Conservation (phyloP, 176 grass and related monocot genomes). For the Aegilops tauschii region DNA sequence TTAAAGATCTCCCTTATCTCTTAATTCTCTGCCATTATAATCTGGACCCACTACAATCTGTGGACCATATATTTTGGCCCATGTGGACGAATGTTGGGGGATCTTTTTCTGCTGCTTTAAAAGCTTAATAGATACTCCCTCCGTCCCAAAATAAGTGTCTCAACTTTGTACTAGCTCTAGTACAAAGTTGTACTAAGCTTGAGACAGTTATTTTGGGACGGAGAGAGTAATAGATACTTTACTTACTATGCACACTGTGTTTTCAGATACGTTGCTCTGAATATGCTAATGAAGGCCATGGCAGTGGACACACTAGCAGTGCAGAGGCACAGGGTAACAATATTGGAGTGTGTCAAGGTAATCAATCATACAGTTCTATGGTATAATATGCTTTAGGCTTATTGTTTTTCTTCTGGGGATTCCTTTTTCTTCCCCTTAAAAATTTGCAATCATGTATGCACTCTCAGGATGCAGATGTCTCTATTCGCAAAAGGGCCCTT, state of each 20-base stretch:
- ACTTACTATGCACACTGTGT: neutral
- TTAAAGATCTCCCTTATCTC: neutral
- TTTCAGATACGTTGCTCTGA: conserved; percentile 95
- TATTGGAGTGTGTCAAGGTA: conserved; percentile 99
- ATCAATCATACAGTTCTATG: neutral
- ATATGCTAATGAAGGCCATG: conserved; percentile 96
- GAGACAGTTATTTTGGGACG: too few relatives aligned
- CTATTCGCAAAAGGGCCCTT: conserved; percentile 97
- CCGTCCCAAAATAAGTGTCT: too few relatives aligned
- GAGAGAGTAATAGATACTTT: neutral
- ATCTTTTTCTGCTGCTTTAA: neutral
- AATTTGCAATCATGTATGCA: conserved; percentile 23
- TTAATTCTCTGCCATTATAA: neutral
- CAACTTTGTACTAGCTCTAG: too few relatives aligned
- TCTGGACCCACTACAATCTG: neutral
- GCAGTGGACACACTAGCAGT: conserved; percentile 86
- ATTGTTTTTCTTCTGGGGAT: neutral
- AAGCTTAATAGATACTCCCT: neutral
- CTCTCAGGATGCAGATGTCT: conserved; percentile 97
- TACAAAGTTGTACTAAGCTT: too few relatives aligned
- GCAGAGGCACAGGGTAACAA: conserved; percentile 92
- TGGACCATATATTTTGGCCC: neutral
- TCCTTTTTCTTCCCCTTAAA: conserved; percentile 31
- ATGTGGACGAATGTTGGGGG: neutral
- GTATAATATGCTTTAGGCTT: neutral